These are phyloP conservation scores for Dictyophora rubrovolvata DNA, from an alignment of 768 basidiomycete genomes.

Conservation along the genomic window DNA sequence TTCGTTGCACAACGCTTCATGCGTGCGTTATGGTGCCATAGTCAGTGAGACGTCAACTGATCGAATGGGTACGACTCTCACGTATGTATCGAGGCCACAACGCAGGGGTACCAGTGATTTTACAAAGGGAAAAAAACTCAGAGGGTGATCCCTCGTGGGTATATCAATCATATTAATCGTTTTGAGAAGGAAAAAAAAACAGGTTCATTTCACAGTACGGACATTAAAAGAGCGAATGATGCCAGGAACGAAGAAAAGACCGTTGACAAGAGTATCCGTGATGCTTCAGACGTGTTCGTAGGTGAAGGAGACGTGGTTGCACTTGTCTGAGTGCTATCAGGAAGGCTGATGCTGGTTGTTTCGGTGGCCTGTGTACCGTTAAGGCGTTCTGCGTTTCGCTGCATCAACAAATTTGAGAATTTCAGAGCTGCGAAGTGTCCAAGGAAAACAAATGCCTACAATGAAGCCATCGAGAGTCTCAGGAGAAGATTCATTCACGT, in stretches of 20 bases:
- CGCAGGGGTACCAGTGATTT: too few species aligned
- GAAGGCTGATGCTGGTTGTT: neutral
- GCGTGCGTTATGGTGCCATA: too few species aligned
- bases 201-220: neutral
- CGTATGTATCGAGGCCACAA: too few species aligned
- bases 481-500: constrained; percentile 34
- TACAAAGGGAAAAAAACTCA: too few species aligned
- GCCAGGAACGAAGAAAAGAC: neutral
- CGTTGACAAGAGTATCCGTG: neutral
- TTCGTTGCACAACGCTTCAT: too few species aligned
- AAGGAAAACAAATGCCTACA: constrained; percentile 22
- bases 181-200: neutral
- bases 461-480: constrained; percentile 32
- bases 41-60: too few species aligned
- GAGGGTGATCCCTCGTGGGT: too few species aligned
- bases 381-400: constrained; percentile 49
- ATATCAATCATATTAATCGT: too few species aligned
- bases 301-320: neutral
- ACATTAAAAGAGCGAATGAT: neutral
- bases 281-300: neutral
- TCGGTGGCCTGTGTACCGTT: constrained; percentile 33
- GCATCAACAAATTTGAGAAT: neutral
- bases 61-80: too few species aligned
- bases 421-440: neutral
- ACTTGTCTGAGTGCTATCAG: neutral